Base-by-base conservation (phyloP, 257 asterid genomes). In the Striga asiatica region DNA sequence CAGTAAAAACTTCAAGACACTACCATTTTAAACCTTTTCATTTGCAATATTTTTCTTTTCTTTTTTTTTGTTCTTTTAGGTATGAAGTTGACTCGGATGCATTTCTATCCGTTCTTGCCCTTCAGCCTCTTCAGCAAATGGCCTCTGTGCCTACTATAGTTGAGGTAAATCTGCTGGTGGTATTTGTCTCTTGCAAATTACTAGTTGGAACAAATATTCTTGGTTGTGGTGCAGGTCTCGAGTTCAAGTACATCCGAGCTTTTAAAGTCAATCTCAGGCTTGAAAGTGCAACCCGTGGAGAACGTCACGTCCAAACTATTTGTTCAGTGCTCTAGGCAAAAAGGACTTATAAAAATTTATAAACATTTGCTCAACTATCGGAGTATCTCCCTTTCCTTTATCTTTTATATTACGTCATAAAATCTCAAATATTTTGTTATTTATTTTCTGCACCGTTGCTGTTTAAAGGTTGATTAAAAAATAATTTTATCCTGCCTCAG, bases 301-400 rank as follows among this genome's bases (percentile, higher is more conserved):
- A 84, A 87, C 68, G 95, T 82, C 51, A 66, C 94, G 19, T 84
- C 98, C 67, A 91, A 91, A 75, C 80, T 91, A 74, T 82, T 91
- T 66, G 98, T 87, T 62, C 98, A 91, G 77, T 91, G 98, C 70
- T 91, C 98, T 66, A 82, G 98, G 53, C 96, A 91, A 47, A 91
- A 87, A 71, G 98, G 96, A 52, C 95, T 91, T 48, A 82, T 91
- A 66, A 84, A 84, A 71, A 91, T 91, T 71, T 91, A 91, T 84
- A 80, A 80, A 50, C 98, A 91, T 80, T 79, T 91, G 72, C 95
- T 91, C 66, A 81, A 91, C 68, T 87, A 87, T 80, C 94, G 76
- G 82, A 91, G 98, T 91, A 87, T 67, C 46, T 56, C 42, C 41
- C 27, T 16, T 38, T 55, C 49, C 66, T 9, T 41, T 55, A 58